These are phyloP conservation scores for Cocos nucifera DNA, from an alignment of 176 grass and related monocot species.

Conservation along the genomic window DNA sequence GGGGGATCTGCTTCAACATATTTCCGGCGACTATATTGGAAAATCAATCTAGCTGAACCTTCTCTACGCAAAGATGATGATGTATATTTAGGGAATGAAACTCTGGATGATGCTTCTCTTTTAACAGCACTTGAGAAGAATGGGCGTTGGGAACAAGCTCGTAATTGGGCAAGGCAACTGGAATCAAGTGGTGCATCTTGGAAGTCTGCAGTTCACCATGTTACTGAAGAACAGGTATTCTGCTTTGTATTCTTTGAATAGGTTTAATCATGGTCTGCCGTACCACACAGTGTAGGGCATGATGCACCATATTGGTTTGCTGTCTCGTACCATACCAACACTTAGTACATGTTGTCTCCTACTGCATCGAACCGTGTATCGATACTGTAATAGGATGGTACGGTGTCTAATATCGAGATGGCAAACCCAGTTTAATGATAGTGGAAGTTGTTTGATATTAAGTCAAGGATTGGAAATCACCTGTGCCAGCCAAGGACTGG, in stretches of 20 bases:
- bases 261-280: no score
- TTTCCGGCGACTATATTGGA: slow-evolving; percentile 78
- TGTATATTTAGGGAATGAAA: slow-evolving; percentile 57
- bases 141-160: slow-evolving; percentile 79
- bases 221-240: slow-evolving; percentile 89
- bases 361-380: no score
- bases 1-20: slow-evolving; percentile 70
- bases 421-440: no score
- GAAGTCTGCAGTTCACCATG: slow-evolving; percentile 86
- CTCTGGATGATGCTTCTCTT: slow-evolving; percentile 69
- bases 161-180: slow-evolving; percentile 83
- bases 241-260: not conserved
- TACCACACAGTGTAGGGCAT: no score
- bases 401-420: no score
- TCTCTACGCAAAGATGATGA: slow-evolving; percentile 53
- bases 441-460: no score
- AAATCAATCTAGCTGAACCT: slow-evolving; percentile 73
- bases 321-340: no score
- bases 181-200: slow-evolving; percentile 55
- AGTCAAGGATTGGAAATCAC: no score
- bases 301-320: no score
- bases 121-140: slow-evolving; percentile 68
- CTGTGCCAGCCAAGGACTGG: no score
- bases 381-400: no score
- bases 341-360: no score